Base-by-base conservation (phyloP, 768 basidiomycete species). In the Thelephora ganbajun region DNA sequence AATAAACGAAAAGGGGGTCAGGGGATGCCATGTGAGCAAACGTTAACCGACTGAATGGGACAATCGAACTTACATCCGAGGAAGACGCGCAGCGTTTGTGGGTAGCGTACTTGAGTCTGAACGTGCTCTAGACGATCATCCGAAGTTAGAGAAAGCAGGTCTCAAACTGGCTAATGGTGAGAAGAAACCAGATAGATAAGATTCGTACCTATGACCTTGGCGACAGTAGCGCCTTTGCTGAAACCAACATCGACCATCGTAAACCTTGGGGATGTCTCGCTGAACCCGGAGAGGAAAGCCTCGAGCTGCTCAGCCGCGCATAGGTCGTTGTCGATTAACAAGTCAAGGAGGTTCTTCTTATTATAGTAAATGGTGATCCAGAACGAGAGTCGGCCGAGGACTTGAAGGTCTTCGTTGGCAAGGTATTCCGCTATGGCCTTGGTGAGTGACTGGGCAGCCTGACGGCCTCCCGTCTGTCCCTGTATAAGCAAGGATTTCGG, bases 311-410 rank as follows among this genome's bases (percentile, higher is more conserved):
- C 79, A 18, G 66, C 65, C 42, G 72, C 72, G 57, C 83, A 85
- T 46, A 79, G 60, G 45, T 71, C 69, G 54, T 73, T 69, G 30
- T 63, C 65, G 48, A 72, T 61, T 34, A 83, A 69, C 44, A 64
- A 62, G 45, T 75, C 72, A 11, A 70, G 59, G 41, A 83, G 63
- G 30, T 72, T 72, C 46, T 63, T 56, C 62, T 73, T 80, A 68
- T 82, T 83, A 63, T 76, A 73, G 66, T 77, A 86, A 51, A 87
- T 60, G 39, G 76, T 76, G 44, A 83, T 74, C 82, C 81, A 86
- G 60, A 85, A 83, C 22, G 83, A 82, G 35, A 83, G 68, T 7
- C 78, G 71, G 26, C 76, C 78, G 49, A 76, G 72, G 48, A 74
- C 68, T 47, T 76, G 75, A 44, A 78, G 64, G 45, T 74, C 76